phyloP scores from a whole-genome alignment of 441 rosid genomes.

The Adansonia madagascariensis region DNA sequence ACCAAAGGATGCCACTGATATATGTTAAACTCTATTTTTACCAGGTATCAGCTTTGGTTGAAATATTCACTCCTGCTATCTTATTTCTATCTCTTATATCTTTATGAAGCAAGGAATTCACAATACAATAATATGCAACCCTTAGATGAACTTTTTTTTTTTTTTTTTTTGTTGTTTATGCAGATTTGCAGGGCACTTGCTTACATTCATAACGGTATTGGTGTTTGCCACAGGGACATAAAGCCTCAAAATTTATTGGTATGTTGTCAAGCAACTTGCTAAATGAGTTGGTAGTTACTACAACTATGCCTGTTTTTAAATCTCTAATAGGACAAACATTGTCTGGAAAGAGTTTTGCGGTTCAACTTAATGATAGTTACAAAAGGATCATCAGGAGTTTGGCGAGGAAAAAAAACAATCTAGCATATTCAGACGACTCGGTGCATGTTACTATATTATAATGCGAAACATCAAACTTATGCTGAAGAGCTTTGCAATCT shows the following conservation, averaged over 20 bases:
- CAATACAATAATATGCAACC: not conserved
- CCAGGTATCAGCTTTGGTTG: slow-evolving; percentile 45
- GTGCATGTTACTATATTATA: not conserved
- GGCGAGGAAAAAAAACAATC: not conserved
- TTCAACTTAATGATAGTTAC: not conserved
- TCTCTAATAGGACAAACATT: not conserved
- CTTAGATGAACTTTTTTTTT: not conserved
- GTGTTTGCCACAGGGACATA: slow-evolving; percentile 49
- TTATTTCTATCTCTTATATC: not conserved
- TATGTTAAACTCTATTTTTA: slow-evolving; percentile 71
- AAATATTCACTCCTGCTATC: not conserved
- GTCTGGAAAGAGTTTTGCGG: not conserved
- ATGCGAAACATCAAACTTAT: not conserved
- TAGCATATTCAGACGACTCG: not conserved
- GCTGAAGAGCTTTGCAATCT: not conserved
- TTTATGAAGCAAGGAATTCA: not conserved
- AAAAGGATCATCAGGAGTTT: not conserved
- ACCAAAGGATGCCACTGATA: slow-evolving; percentile 68
- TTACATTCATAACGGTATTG: slow-evolving; percentile 42
- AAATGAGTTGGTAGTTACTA: not conserved
- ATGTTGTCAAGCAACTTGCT: not conserved
- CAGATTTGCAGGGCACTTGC: slow-evolving; percentile 48
- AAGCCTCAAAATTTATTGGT: slow-evolving; percentile 50
- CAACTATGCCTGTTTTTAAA: not conserved
- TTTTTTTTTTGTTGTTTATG: not conserved